Evolutionary conservation across 108 stramenopile genomes (phyloP).

Genomic region (Fragilariopsis cylindrus): DNA sequence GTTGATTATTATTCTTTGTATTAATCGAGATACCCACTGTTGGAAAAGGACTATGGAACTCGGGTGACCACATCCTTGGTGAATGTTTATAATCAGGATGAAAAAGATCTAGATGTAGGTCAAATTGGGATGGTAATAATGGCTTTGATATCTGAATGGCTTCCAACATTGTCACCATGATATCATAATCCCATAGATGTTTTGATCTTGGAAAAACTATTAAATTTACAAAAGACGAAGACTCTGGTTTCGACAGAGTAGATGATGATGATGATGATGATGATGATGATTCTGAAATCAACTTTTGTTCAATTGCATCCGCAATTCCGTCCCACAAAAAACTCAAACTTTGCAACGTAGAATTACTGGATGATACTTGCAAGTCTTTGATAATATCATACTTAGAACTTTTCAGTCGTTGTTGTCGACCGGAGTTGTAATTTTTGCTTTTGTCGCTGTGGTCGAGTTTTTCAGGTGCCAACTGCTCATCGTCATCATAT

Average conservation of each 20-base stretch:
- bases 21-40: slow-evolving; percentile 25
- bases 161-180: slow-evolving; percentile 24
- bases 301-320: slow-evolving; percentile 1
- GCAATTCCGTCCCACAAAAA: slow-evolving; percentile 27
- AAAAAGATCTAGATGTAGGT: slow-evolving; percentile 26
- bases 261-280: background rate
- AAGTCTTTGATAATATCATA: slow-evolving; percentile 26
- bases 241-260: background rate
- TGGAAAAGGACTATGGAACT: slow-evolving; percentile 43
- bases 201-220: slow-evolving; percentile 24
- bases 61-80: slow-evolving; percentile 38
- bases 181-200: slow-evolving; percentile 28
- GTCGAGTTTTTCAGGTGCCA: background rate
- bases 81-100: slow-evolving; percentile 41
- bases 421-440: background rate
- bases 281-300: background rate
- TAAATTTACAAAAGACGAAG: slow-evolving; percentile 8
- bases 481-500: slow-evolving; percentile 3
- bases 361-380: slow-evolving; percentile 15
- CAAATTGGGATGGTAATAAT: slow-evolving; percentile 15
- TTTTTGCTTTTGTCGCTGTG: background rate
- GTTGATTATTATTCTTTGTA: background rate
- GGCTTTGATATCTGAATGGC: slow-evolving; percentile 26
- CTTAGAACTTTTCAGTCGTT: background rate
- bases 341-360: slow-evolving; percentile 9